A percentile compares a stretch with the other conserved stretches of the same genome.
Conservation (phyloP, 345 rosid genomes). For the Mercurialis annua region DNA sequence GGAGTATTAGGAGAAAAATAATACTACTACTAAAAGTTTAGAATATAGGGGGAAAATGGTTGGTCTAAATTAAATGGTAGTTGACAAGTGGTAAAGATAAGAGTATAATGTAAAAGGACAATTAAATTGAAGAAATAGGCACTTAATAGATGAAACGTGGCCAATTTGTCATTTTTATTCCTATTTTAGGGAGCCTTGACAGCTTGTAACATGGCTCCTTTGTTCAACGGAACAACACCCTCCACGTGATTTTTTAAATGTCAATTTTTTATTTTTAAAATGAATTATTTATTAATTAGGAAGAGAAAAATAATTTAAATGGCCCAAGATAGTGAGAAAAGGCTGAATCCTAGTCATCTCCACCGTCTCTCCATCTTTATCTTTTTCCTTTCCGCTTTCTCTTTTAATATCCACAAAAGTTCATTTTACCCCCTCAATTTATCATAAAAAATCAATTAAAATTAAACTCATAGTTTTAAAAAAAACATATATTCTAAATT, state of each 20-base stretch:
- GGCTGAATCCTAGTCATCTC: background rate
- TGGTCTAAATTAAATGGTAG: background rate
- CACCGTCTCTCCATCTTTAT: background rate
- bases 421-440: no score
- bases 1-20: no score
- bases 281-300: background rate
- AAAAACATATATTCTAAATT: no score
- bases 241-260: conserved; percentile 16
- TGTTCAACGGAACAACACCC: conserved; percentile 5
- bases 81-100: background rate
- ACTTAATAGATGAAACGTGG: conserved; percentile 18
- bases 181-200: background rate
- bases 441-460: no score
- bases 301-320: background rate
- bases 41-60: background rate
- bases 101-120: background rate
- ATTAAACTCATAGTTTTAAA: no score
- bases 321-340: background rate
- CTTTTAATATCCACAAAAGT: no score
- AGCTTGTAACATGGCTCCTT: conserved; percentile 4
- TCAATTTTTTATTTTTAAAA: background rate
- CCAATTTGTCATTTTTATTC: conserved; percentile 10
- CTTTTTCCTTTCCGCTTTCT: background rate
- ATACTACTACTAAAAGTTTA: background rate
- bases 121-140: background rate